Evolutionary conservation across 306 rosid genomes (phyloP).

Genomic region (Glycine tomentella): DNA sequence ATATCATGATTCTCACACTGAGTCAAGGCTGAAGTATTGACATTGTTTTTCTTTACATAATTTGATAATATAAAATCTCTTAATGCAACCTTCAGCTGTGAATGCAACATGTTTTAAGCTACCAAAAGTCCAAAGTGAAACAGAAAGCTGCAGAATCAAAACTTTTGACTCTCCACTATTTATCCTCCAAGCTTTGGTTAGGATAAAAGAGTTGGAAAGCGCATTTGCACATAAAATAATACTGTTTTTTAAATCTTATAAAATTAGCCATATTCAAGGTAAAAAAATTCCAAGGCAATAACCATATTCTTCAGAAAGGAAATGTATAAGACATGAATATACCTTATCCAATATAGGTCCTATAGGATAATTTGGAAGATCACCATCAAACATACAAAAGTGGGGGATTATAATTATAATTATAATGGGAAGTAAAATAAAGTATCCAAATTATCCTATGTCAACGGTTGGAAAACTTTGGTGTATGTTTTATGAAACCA

Average conservation of each 20-base stretch:
- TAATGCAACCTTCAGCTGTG: too few relatives aligned
- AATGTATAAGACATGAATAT: neutral
- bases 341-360: neutral
- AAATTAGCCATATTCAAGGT: neutral
- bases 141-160: too few relatives aligned
- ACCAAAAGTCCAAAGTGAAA: too few relatives aligned
- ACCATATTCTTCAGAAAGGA: conserved; percentile 1
- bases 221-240: neutral
- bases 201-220: neutral
- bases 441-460: neutral
- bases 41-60: too few relatives aligned
- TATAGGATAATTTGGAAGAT: neutral
- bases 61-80: too few relatives aligned
- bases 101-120: too few relatives aligned
- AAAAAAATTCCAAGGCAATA: neutral
- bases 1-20: too few relatives aligned
- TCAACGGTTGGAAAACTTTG: neutral
- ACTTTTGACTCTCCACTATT: conserved; percentile 26
- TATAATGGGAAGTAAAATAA: neutral
- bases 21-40: too few relatives aligned
- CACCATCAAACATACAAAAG: neutral
- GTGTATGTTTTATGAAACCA: neutral
- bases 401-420: neutral
- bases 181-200: conserved; percentile 9
- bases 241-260: neutral